A percentile compares a stretch with the other conserved stretches of the same genome.
These are phyloP conservation scores for Beauveria australis DNA, from an alignment of 2,329 filamentous ascomycete species.

Conservation along the genomic window DNA sequence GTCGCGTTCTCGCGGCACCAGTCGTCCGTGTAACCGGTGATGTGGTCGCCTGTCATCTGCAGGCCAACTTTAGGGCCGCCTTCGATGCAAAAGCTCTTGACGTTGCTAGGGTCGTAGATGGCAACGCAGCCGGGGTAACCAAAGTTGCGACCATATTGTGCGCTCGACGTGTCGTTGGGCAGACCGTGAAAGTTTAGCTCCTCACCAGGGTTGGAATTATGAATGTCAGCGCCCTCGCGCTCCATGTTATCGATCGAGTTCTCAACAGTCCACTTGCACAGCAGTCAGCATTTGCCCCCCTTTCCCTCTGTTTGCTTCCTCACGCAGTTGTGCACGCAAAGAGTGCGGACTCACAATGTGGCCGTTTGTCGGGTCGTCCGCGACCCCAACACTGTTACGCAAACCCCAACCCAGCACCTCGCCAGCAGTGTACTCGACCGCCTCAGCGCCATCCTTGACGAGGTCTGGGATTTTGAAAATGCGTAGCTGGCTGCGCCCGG, in stretches of 20 bases:
- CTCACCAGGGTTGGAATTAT: slow-evolving; percentile 61
- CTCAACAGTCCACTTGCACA: slow-evolving; percentile 45
- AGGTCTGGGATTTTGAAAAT: slow-evolving; percentile 30
- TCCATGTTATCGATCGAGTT: slow-evolving; percentile 56
- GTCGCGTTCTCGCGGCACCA: slow-evolving; percentile 16
- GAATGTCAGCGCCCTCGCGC: slow-evolving; percentile 47
- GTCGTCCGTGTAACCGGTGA: slow-evolving; percentile 16
- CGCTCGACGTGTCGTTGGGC: slow-evolving; percentile 26
- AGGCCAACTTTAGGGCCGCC: slow-evolving; percentile 13
- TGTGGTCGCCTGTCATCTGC: slow-evolving; percentile 20
- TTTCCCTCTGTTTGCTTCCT: not conserved
- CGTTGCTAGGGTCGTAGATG: slow-evolving; percentile 37
- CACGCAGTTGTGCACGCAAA: not conserved
- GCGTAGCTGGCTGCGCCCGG: slow-evolving; percentile 54
- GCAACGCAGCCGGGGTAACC: slow-evolving; percentile 58
- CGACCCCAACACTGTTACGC: slow-evolving; percentile 61
- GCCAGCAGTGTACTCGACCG: slow-evolving; percentile 35
- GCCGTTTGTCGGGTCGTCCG: slow-evolving; percentile 43
- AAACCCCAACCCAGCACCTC: slow-evolving; percentile 53
- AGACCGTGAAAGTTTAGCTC: slow-evolving; percentile 63
- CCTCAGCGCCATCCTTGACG: slow-evolving; percentile 13
- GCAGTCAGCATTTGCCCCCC: not conserved
- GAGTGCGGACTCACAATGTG: slow-evolving; percentile 24
- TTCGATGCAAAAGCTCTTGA: slow-evolving; percentile 23
- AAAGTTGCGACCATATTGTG: slow-evolving; percentile 38